Conservation (phyloP, 176 grass and related monocot genomes). For the Triticum timopheevii region DNA sequence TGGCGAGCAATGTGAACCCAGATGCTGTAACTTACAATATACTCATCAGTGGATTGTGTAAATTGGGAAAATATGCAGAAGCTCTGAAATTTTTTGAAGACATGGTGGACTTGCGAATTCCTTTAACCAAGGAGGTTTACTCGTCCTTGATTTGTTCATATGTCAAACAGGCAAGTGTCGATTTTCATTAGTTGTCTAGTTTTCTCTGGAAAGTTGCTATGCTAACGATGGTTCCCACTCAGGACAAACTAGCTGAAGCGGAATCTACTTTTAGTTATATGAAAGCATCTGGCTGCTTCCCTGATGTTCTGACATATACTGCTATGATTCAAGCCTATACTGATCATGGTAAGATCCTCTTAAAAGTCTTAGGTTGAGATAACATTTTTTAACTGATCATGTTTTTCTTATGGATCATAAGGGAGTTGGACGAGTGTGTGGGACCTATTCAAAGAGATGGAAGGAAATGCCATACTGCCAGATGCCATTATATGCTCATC, state of each 20-base stretch:
- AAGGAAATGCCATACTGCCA: constrained; percentile 51
- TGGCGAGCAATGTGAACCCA: constrained; percentile 54
- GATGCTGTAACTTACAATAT: constrained; percentile 87
- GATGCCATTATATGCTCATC: constrained; percentile 83
- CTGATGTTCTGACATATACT: constrained; percentile 98
- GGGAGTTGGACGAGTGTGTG: constrained; percentile 70
- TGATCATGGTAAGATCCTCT: constrained; percentile 56
- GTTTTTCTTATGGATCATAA: constrained; percentile 53
- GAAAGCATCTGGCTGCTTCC: constrained; percentile 62
- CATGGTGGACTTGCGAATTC: constrained; percentile 64
- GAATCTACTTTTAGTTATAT: constrained; percentile 77
- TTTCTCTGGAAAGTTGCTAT: constrained; percentile 28
- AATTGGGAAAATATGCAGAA: constrained; percentile 64
- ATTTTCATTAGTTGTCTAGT: constrained; percentile 17
- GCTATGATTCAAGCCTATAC: constrained; percentile 78
- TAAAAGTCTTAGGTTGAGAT: constrained; percentile 11
- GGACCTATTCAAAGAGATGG: constrained; percentile 80
- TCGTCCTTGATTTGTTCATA: constrained; percentile 87
- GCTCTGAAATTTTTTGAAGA: constrained; percentile 80
- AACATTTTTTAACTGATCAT: constrained; percentile 29
- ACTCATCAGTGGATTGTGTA: constrained; percentile 80
- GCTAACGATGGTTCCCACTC: constrained; percentile 45
- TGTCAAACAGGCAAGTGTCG: constrained; percentile 70
- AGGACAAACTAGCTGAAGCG: constrained; percentile 77
- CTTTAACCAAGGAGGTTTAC: constrained; percentile 84